phyloP scores from a whole-genome alignment of 306 rosid genomes.

The Potentilla sterilis region DNA sequence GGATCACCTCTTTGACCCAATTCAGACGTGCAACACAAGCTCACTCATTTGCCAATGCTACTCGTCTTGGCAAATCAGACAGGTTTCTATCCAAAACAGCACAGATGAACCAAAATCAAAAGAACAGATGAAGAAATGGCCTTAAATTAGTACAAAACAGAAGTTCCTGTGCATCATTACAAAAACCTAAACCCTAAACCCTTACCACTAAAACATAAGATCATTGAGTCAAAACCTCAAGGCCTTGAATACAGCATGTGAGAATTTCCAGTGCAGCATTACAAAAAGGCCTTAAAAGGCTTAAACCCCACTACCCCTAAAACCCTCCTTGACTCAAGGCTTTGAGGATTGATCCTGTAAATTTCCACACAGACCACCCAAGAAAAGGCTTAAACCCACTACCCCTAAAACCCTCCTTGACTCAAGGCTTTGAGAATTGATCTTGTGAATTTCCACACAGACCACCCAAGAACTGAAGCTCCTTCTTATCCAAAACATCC shows the following conservation, averaged over 20 bases:
- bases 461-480: slow-evolving; percentile 61
- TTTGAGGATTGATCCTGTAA: slow-evolving; percentile 41
- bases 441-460: slow-evolving; percentile 38
- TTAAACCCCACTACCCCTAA: background rate
- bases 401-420: background rate
- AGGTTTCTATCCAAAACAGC: slow-evolving; percentile 11
- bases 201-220: background rate
- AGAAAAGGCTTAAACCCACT: slow-evolving; percentile 5
- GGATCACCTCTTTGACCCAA: background rate
- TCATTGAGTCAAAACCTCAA: background rate
- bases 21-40: slow-evolving; percentile 11
- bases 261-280: background rate
- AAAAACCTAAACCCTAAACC: background rate
- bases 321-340: slow-evolving; percentile 15
- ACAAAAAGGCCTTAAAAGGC: background rate
- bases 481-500: slow-evolving; percentile 71
- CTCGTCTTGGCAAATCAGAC: background rate
- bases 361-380: slow-evolving; percentile 41
- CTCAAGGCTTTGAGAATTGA: slow-evolving; percentile 35
- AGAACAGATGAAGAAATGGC: background rate
- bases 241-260: background rate
- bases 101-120: background rate
- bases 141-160: background rate
- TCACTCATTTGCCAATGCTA: too few relatives aligned
- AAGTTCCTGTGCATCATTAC: background rate